A percentile compares a stretch with the other conserved stretches of the same genome.
Conservation (phyloP, 164 flowering plant genomes). For the Magnolia changhungtana region DNA sequence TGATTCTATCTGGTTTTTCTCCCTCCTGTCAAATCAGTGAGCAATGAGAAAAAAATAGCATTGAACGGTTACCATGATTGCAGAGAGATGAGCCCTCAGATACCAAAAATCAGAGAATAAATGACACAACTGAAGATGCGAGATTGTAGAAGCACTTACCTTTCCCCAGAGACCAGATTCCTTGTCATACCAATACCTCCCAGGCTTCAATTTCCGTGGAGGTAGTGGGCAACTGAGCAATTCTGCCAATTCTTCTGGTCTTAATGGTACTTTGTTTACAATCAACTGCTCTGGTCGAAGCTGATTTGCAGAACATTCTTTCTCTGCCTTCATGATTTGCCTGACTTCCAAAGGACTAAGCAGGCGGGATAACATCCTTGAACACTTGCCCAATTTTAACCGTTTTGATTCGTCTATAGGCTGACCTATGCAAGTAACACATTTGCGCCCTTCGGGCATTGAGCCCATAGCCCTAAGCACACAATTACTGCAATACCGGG, state of each 20-base stretch:
- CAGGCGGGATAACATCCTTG: slow-evolving; percentile 66
- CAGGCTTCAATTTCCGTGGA: slow-evolving; percentile 84
- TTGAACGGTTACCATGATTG: neutral
- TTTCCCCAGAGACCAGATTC: slow-evolving; percentile 98
- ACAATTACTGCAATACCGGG: slow-evolving; percentile 84
- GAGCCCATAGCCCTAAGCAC: slow-evolving; percentile 99
- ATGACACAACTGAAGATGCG: neutral
- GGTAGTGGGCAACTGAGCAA: slow-evolving; percentile 77
- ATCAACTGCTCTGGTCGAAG: slow-evolving; percentile 92
- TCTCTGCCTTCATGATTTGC: slow-evolving; percentile 95
- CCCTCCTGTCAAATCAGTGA: slow-evolving; percentile 58
- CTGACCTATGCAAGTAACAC: slow-evolving; percentile 86
- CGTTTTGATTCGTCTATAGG: slow-evolving; percentile 84
- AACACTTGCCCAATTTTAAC: slow-evolving; percentile 61
- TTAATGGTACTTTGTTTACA: slow-evolving; percentile 71
- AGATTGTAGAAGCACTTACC: slow-evolving; percentile 36
- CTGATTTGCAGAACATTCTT: slow-evolving; percentile 94
- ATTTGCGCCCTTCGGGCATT: slow-evolving; percentile 98
- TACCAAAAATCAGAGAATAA: neutral
- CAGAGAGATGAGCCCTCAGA: neutral
- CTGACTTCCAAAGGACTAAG: slow-evolving; percentile 87
- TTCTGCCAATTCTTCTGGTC: slow-evolving; percentile 87
- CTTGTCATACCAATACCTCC: slow-evolving; percentile 96
- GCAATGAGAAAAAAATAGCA: neutral
- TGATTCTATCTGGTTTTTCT: slow-evolving; percentile 78